Base-by-base conservation (phyloP, 176 grass and related monocot species). In the Cocos nucifera region DNA sequence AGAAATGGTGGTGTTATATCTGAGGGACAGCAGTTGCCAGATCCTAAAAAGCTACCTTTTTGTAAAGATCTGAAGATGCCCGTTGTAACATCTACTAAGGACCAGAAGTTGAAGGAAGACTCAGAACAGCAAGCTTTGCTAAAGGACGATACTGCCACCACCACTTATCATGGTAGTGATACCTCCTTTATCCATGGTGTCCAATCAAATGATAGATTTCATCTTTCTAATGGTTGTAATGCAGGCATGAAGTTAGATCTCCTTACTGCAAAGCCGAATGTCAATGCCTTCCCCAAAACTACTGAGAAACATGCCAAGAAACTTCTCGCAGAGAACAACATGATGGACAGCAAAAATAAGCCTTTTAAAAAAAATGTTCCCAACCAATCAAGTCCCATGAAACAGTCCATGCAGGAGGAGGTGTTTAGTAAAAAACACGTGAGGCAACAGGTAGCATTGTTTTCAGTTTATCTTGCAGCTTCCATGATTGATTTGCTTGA, bases 101-200 rank as follows among this genome's bases (percentile, higher is more conserved):
- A 12, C 35, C 35, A 44, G 35, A 44, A 14, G 10, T 44, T 62
- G 49, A 51, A 55, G 61, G 73, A 80, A 60, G 66, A 51, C 23
- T 50, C 25, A 64, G 35, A 59, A 58, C 72, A 74, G 58, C 51
- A 22, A 6, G 54, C 55, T 22, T 29, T 61, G 32, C 20, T 58
- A 22, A 64, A 83, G 35, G 49, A 61, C 62, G 71, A 64, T 67
- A 26, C 44, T 79, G 39, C 30, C 59, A 35, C 5, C 48, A 20
- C 24, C 9, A 28, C 49, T 48, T 22, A 48, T 59, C 12, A 23
- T 21, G 56, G 32, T 62, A 25, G 2, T 61, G n/a, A 29, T 22
- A 21, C 49, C 54, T 22, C 67, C 52, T 51, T 28, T 32, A 19
- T 15, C 16, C 17, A 57, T 21, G 19, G 27, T 53, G 69, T 22